Conservation (phyloP, 2,329 filamentous ascomycete species). For the Colletotrichum sojae region DNA sequence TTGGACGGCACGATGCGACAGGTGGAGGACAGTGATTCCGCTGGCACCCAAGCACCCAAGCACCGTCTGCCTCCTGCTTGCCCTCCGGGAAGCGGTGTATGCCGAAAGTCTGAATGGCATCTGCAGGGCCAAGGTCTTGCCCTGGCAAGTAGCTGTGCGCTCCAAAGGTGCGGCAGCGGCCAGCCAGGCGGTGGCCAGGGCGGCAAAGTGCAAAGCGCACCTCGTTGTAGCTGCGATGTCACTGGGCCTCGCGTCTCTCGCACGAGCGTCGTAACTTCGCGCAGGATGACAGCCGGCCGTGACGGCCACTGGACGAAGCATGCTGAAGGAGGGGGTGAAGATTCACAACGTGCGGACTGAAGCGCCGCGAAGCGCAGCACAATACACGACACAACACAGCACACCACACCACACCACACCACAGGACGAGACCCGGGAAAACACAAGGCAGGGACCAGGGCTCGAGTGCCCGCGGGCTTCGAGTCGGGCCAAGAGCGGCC, state of each 20-base stretch:
- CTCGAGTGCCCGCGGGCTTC: conserved; percentile 10
- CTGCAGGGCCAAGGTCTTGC: conserved; percentile 13
- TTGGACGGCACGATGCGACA: neutral
- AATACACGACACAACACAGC: conserved; percentile 13
- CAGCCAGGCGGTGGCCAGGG: conserved; percentile 5
- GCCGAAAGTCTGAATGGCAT: conserved; percentile 30
- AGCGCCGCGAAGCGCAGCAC: neutral
- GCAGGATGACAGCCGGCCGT: conserved; percentile 37
- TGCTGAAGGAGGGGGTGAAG: conserved; percentile 19
- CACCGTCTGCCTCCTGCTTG: neutral
- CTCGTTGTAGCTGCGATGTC: conserved; percentile 23
- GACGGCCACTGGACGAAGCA: conserved; percentile 32
- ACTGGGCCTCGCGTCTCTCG: conserved; percentile 35
- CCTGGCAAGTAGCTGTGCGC: conserved; percentile 21
- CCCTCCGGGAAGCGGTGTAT: conserved; percentile 11
- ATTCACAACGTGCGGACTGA: conserved; percentile 19
- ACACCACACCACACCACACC: neutral
- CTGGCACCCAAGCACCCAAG: neutral
- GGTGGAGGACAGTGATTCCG: neutral
- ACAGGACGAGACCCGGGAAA: conserved; percentile 19
- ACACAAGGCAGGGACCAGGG: conserved; percentile 35
- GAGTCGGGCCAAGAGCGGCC: conserved; percentile 31
- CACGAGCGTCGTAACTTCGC: conserved; percentile 31
- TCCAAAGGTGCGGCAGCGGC: conserved; percentile 16
- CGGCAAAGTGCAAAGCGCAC: conserved; percentile 20